These are phyloP conservation scores for Metarhizium guizhouense DNA, from an alignment of 2,329 filamentous ascomycete genomes.

Conservation along the genomic window DNA sequence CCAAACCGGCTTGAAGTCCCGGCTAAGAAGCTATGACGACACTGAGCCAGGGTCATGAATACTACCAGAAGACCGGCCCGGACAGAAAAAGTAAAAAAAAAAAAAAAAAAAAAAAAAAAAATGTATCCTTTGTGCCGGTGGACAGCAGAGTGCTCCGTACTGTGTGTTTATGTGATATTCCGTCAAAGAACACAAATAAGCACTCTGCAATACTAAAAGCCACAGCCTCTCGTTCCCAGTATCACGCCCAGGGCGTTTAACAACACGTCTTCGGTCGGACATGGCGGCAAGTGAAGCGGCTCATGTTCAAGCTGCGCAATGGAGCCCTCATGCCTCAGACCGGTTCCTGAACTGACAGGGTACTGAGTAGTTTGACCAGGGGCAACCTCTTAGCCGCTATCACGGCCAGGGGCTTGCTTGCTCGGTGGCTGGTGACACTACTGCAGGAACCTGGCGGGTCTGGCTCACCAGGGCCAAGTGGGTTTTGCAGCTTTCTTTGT, in stretches of 20 bases:
- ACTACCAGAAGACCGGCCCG: not conserved
- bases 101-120: too few relatives aligned
- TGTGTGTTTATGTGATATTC: too few relatives aligned
- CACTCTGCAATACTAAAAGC: too few relatives aligned
- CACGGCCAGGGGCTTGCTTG: not conserved
- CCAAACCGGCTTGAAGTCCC: too few relatives aligned
- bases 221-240: too few relatives aligned
- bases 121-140: too few relatives aligned
- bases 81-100: not conserved
- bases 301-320: not conserved
- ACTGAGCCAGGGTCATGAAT: not conserved
- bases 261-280: too few relatives aligned
- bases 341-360: not conserved
- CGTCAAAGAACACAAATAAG: too few relatives aligned
- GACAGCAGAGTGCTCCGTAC: too few relatives aligned
- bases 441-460: constrained; percentile 10
- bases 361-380: too few relatives aligned
- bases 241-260: too few relatives aligned
- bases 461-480: not conserved
- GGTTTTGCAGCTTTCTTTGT: not conserved
- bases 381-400: not conserved
- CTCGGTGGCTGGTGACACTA: not conserved
- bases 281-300: too few relatives aligned
- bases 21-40: constrained; percentile 1
- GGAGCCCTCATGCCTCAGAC: not conserved